Percentiles rank a stretch among this genome's conserved stretches.
Conservation (phyloP, 768 basidiomycete species). For the Mycena metata region DNA sequence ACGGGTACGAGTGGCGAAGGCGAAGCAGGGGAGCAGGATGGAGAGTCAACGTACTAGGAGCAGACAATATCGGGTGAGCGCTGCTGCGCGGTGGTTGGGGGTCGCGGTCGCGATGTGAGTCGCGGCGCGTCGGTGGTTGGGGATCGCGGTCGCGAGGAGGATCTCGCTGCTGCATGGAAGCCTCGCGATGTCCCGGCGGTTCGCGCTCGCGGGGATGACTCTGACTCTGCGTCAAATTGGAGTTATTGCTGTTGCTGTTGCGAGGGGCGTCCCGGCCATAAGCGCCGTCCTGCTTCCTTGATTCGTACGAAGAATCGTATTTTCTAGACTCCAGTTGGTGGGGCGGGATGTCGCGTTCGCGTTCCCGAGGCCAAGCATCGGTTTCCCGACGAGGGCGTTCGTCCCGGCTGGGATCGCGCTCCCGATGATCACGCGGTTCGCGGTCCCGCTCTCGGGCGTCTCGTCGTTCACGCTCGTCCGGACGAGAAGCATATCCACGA, state of each 20-base stretch:
- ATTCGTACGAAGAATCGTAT: conserved; percentile 14
- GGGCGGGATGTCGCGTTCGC: conserved; percentile 24
- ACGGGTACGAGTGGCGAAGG: conserved; percentile 33
- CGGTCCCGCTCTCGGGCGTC: conserved; percentile 24
- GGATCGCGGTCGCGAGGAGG: conserved; percentile 7
- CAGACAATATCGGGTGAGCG: conserved; percentile 29
- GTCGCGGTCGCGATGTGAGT: conserved; percentile 18
- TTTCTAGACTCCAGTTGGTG: conserved; percentile 22
- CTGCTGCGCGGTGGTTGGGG: conserved; percentile 26
- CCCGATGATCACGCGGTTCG: conserved; percentile 18
- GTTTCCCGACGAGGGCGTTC: not conserved
- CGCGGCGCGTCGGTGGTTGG: conserved; percentile 22
- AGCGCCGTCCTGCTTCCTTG: conserved; percentile 18
- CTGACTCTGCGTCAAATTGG: conserved; percentile 18
- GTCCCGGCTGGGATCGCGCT: conserved; percentile 11
- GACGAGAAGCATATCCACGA: conserved; percentile 11
- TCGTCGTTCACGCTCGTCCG: conserved; percentile 23
- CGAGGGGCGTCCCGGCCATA: conserved; percentile 10
- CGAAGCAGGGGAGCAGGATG: conserved; percentile 28
- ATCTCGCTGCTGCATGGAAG: conserved; percentile 12
- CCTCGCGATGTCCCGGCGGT: conserved; percentile 10
- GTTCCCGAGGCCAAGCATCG: conserved; percentile 14
- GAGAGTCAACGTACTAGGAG: conserved; percentile 41
- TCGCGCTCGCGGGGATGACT: conserved; percentile 27
- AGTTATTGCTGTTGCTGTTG: conserved; percentile 17